Evolutionary conservation across 495 filamentous ascomycete genomes (phyloP), one percentile per base, ranked within the genome.

Genomic region (Acidiella bohemica): DNA sequence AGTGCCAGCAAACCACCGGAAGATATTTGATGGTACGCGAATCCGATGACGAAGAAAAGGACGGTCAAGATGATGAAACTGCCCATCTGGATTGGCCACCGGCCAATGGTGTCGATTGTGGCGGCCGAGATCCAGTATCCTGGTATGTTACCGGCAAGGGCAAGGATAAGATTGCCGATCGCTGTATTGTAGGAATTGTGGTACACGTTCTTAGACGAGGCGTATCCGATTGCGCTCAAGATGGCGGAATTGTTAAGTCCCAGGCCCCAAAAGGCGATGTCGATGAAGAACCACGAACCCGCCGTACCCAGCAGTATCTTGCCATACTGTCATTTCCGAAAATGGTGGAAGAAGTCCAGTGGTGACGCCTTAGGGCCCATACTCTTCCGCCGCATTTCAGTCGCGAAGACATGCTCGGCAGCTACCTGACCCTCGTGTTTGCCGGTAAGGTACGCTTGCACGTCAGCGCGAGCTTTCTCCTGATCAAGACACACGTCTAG

Each of bases 121-220:
- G 70, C 73, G 3, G 84, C 76, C 1, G 77, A 76, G n/a, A 79
- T 63, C 76, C 77, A 85, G 68, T 84, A 84, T 14, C 81, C 81
- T 0, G 80, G 80, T 16, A 87, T 79, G 42, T 78, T 71, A 46
- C 81, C 81, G 18, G 80, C 38, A 12, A 19, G 18, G 7, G 28
- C 26, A 4, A 41, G 8, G 26, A 32, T 41, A 79, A 83, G 55
- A 58, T 83, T 84, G 29, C 79, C 80, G 33, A 81, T 70, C 29
- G 79, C 79, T n/a, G 72, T 77, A 48, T 76, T 76, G 61, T 76
- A 78, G 37, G 82, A 67, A 50, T 67, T 61, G 30, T 78, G 57
- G 61, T 84, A 84, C 28, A 72, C 65, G 34, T 61, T 67, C 4
- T 62, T 59, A 27, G 67, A 67, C 1, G 59, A 66, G 10, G 71